Percentiles rank a stretch among this genome's conserved stretches.
Conservation (phyloP, 2,329 filamentous ascomycete species). For the Xylariaceae sp. region DNA sequence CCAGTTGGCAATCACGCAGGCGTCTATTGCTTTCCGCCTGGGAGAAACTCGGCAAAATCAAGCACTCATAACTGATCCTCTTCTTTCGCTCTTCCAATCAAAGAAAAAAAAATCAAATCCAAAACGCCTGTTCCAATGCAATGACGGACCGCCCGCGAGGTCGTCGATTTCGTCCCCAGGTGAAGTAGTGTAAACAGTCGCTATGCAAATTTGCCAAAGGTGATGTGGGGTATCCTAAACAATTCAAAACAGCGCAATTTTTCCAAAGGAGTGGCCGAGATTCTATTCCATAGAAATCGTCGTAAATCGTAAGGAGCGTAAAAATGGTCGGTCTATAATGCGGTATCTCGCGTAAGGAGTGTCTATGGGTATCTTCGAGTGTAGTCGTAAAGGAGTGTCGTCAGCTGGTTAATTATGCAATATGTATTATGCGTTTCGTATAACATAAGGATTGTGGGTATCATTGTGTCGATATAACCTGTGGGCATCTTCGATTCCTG, state of each 20-base stretch:
- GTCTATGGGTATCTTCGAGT: slow-evolving; percentile 41
- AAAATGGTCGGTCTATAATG: slow-evolving; percentile 27
- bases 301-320: slow-evolving; percentile 31
- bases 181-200: slow-evolving; percentile 40
- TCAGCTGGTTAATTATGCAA: slow-evolving; percentile 30
- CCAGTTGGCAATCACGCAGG: slow-evolving; percentile 9
- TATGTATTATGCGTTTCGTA: slow-evolving; percentile 25
- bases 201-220: slow-evolving; percentile 51
- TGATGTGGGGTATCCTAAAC: slow-evolving; percentile 28
- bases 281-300: slow-evolving; percentile 34
- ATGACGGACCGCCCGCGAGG: slow-evolving; percentile 23
- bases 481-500: slow-evolving; percentile 28
- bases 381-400: slow-evolving; percentile 34
- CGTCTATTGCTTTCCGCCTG: slow-evolving; percentile 6
- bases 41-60: slow-evolving; percentile 1
- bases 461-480: slow-evolving; percentile 33
- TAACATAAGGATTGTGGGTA: slow-evolving; percentile 30
- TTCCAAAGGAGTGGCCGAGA: slow-evolving; percentile 32
- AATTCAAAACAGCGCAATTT: slow-evolving; percentile 28
- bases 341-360: slow-evolving; percentile 34
- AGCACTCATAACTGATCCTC: slow-evolving; percentile 4
- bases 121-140: slow-evolving; percentile 31
- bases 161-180: slow-evolving; percentile 23
- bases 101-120: slow-evolving; percentile 13
- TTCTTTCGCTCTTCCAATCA: slow-evolving; percentile 4